phyloP scores from a whole-genome alignment of 805 yeast genomes.

The Middelhovenomyces tepae region DNA sequence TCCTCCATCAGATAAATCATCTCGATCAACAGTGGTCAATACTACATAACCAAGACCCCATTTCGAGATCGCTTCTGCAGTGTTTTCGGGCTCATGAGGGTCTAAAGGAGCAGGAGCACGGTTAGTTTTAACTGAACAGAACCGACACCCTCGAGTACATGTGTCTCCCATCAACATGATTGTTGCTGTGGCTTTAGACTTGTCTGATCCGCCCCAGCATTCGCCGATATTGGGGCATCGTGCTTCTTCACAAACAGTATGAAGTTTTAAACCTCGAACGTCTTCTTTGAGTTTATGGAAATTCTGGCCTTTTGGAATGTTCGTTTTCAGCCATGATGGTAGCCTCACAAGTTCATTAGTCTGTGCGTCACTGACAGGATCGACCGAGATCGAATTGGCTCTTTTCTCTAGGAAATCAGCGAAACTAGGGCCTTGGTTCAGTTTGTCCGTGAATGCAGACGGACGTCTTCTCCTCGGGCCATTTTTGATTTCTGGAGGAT shows the following conservation, averaged over 20 bases:
- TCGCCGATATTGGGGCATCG: slow-evolving; percentile 99
- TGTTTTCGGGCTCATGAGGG: slow-evolving; percentile 94
- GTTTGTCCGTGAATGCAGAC: slow-evolving; percentile 57
- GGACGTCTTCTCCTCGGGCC: slow-evolving; percentile 33
- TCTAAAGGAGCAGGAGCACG: slow-evolving; percentile 83
- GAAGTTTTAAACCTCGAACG: slow-evolving; percentile 75
- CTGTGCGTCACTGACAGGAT: slow-evolving; percentile 49
- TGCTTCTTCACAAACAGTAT: slow-evolving; percentile 98
- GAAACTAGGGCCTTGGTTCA: slow-evolving; percentile 84
- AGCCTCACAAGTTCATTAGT: slow-evolving; percentile 42
- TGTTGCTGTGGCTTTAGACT: slow-evolving; percentile 92
- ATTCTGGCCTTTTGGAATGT: slow-evolving; percentile 90
- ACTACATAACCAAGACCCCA: slow-evolving; percentile 99
- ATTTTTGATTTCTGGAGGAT: no score
- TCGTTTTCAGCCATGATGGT: slow-evolving; percentile 91
- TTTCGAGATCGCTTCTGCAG: slow-evolving; percentile 92
- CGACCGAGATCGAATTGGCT: slow-evolving; percentile 47
- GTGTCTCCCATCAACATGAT: slow-evolving; percentile 98
- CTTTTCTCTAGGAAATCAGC: slow-evolving; percentile 82
- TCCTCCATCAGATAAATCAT: slow-evolving; percentile 90
- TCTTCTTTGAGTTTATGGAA: slow-evolving; percentile 76
- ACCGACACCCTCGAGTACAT: slow-evolving; percentile 98
- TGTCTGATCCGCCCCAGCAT: slow-evolving; percentile 95
- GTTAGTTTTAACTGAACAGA: slow-evolving; percentile 92
- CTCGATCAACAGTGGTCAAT: slow-evolving; percentile 94